A percentile compares a stretch with the other conserved stretches of the same genome.
Conservation (phyloP, 1,139 yeast genomes). For the Fermentozyma sake region DNA sequence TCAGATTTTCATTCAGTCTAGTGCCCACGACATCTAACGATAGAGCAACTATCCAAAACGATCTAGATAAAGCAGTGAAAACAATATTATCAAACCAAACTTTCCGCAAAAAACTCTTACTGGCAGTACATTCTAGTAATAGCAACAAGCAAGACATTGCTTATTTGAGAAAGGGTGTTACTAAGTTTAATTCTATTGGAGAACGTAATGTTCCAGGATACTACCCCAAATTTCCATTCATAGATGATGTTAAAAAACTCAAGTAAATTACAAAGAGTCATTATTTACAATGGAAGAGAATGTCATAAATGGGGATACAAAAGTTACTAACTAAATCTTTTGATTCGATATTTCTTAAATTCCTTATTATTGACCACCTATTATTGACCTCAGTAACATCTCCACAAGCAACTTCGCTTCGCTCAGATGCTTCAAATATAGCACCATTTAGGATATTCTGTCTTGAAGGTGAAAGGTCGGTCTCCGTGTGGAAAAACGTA, state of each 20-base stretch:
- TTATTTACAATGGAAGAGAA: too few species aligned
- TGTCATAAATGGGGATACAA: too few species aligned
- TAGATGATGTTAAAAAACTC: too few species aligned
- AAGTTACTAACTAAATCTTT: too few species aligned
- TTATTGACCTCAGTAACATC: too few species aligned
- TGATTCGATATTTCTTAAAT: too few species aligned
- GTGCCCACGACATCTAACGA: slow-evolving; percentile 21
- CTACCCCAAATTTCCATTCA: slow-evolving; percentile 21
- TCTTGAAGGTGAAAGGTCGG: slow-evolving; percentile 24
- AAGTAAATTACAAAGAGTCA: too few species aligned
- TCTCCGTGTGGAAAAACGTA: slow-evolving; percentile 29
- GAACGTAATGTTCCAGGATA: slow-evolving; percentile 10
- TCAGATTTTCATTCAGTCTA: slow-evolving; percentile 9
- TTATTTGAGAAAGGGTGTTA: slow-evolving; percentile 37
- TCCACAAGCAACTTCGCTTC: too few species aligned
- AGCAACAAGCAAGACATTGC: slow-evolving; percentile 55
- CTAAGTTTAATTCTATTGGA: slow-evolving; percentile 5
- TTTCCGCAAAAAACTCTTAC: slow-evolving; percentile 42
- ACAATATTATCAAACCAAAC: slow-evolving; percentile 20
- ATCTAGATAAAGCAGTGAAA: slow-evolving; percentile 25
- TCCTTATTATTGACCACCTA: too few species aligned
- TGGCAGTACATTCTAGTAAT: slow-evolving; percentile 67
- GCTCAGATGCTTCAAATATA: slow-evolving; percentile 7
- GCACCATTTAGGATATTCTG: slow-evolving; percentile 39
- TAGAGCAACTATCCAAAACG: slow-evolving; percentile 19